A percentile compares a stretch with the other conserved stretches of the same genome.
These are phyloP conservation scores for Cryptococcus hybrid DNA, from an alignment of 1,284 basidiomycete genomes.

Conservation along the genomic window DNA sequence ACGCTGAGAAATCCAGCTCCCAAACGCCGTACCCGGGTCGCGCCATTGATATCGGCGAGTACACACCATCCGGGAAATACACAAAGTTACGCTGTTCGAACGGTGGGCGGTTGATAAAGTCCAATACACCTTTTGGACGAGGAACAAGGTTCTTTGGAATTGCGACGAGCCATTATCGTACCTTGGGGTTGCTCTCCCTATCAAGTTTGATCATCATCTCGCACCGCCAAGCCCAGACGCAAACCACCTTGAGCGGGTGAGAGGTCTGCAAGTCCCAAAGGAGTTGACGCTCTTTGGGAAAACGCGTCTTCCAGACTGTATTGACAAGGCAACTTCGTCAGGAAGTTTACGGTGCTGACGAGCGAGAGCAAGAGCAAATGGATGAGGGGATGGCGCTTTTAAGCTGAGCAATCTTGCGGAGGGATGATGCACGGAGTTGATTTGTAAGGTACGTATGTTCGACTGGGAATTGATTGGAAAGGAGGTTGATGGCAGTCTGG, in stretches of 20 bases:
- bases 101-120: constrained; percentile 39
- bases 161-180: constrained; percentile 5
- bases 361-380: constrained; percentile 24
- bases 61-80: constrained; percentile 27
- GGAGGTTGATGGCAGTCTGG: constrained; percentile 4
- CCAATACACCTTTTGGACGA: constrained; percentile 33
- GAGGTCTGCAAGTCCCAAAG: constrained; percentile 15
- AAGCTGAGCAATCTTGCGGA: constrained; percentile 34
- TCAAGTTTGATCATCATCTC: constrained; percentile 31
- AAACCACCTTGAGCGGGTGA: constrained; percentile 34
- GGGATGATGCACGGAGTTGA: constrained; percentile 34
- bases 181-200: constrained; percentile 24
- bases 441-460: constrained; percentile 20
- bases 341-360: constrained; percentile 37
- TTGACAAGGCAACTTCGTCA: constrained; percentile 40
- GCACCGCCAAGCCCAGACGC: constrained; percentile 26
- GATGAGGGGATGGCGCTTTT: constrained; percentile 43
- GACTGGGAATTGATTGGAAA: neutral
- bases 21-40: constrained; percentile 40
- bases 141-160: constrained; percentile 9
- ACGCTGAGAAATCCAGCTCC: constrained; percentile 42
- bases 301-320: constrained; percentile 35
- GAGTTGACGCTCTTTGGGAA: constrained; percentile 41
- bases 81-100: constrained; percentile 43
- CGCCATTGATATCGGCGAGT: constrained; percentile 39